A percentile compares a stretch with the other conserved stretches of the same genome.
Conservation (phyloP, 192 early-diverging fungal species). For the Coemansia sp. region DNA sequence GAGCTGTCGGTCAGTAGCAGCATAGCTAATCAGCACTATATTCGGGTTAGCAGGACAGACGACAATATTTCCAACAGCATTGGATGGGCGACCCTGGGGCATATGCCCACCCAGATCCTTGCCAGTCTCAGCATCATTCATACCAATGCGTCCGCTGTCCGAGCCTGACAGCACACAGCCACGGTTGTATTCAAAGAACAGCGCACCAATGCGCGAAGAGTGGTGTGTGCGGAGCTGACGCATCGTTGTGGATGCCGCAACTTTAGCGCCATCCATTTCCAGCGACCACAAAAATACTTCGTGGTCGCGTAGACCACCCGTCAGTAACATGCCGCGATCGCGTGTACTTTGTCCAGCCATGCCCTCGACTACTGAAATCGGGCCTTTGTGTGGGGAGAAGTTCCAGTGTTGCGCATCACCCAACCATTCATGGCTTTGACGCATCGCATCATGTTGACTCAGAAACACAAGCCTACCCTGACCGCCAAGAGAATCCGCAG, state of each 20-base stretch:
- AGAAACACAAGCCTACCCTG: constrained; percentile 4
- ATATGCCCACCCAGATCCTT: constrained; percentile 4
- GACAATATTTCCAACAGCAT: constrained; percentile 15
- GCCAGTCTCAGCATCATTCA: constrained; percentile 23
- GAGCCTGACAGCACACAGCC: constrained; percentile 25
- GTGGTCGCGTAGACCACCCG: constrained; percentile 12
- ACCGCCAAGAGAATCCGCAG: background rate
- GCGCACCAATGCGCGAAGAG: constrained; percentile 25
- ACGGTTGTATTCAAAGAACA: constrained; percentile 19
- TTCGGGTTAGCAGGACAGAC: constrained; percentile 25
- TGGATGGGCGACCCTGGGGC: background rate
- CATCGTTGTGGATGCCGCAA: background rate
- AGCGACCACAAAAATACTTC: constrained; percentile 11
- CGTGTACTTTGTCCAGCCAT: constrained; percentile 7
- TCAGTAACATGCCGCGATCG: constrained; percentile 20
- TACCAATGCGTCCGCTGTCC: constrained; percentile 20
- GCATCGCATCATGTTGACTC: background rate
- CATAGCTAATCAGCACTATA: constrained; percentile 21
- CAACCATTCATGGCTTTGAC: background rate
- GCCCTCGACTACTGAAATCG: constrained; percentile 19
- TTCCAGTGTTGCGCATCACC: constrained; percentile 6
- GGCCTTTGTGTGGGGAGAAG: constrained; percentile 11
- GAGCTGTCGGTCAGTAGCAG: constrained; percentile 16
- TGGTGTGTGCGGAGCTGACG: constrained; percentile 15
- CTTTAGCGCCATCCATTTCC: background rate